Base-by-base conservation (phyloP, 208 protist genomes). In the Leishmania tarentolae region DNA sequence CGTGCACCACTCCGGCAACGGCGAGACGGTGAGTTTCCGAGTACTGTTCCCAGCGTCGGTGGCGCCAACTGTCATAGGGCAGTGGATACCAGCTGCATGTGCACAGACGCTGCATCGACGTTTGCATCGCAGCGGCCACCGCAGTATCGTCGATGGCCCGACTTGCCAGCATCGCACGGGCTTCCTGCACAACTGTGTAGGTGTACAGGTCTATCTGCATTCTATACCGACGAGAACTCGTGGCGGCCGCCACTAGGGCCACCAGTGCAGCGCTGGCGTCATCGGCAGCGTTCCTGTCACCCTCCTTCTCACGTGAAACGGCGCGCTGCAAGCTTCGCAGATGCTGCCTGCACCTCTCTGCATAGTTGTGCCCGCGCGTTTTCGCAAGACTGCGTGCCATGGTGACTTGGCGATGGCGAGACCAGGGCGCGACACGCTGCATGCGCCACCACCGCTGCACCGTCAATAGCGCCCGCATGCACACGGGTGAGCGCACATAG, bases 391-490 rank as follows among this genome's bases (percentile, higher is more conserved):
- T 24, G 31, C 5, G n/a, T 11, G 5, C 24, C 37, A 87, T 53
- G 19, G 15, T 4, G 37, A 44, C 21, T 1, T 47, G 82, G 15
- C 84, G 70, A 17, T 72, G 78, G 37, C 46, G 56, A 8, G 78
- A 82, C 84, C 87, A 90, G 53, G 79, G 50, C 17, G 21, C 61
- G 4, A 46, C 24, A 6, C 78, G 70, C 59, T 88, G 79, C 83
- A 93, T 81, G 44, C 91, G 91, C 91, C 91, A 95, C 91, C 93
- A 96, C 24, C 87, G 82, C 83, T 96, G 93, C 37, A 96, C 82
- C 44, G 72, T 80, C 52, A 96, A 28, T 17, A 93, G 11, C 6
- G 86, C 88, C 0, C 19, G 72, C 77, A 96, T 82, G 24, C 89
- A 88, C 19, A 65, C 59, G 40, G 88, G 86, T 28, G 87, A 94